Conservation (phyloP, 1,284 basidiomycete species). For the Rhodotorula sp. region DNA sequence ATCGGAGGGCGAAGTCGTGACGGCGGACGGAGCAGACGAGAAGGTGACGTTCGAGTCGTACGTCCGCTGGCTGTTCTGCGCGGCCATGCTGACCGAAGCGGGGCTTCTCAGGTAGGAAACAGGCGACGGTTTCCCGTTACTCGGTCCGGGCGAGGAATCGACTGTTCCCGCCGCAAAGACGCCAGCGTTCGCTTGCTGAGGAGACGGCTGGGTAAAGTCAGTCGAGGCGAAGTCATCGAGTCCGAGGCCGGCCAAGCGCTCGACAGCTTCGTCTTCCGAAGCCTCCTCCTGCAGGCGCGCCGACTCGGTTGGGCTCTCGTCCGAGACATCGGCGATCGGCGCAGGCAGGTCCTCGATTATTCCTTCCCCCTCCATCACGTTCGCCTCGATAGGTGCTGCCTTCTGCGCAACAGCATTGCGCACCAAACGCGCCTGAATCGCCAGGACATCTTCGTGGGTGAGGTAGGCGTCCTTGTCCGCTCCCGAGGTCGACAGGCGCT, state of each 20-base stretch:
- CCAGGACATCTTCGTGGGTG: slow-evolving; percentile 19
- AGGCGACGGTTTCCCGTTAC: neutral
- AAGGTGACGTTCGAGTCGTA: neutral
- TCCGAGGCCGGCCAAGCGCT: slow-evolving; percentile 8
- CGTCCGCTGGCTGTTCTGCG: slow-evolving; percentile 25
- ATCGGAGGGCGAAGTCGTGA: slow-evolving; percentile 26
- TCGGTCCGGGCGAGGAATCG: neutral
- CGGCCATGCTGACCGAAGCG: slow-evolving; percentile 9
- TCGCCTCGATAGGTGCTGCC: neutral
- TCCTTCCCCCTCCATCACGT: too few species aligned
- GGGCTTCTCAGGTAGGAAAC: neutral
- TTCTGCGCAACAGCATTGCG: slow-evolving; percentile 8
- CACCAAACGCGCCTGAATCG: slow-evolving; percentile 34
- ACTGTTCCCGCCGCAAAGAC: neutral
- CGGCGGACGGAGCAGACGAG: slow-evolving; percentile 13
- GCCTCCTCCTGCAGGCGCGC: neutral
- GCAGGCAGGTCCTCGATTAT: too few species aligned
- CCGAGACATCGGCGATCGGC: too few species aligned
- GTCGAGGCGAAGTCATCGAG: neutral
- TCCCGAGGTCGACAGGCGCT: neutral
- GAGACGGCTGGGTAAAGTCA: neutral
- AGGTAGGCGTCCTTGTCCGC: slow-evolving; percentile 8
- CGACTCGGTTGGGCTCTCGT: too few species aligned
- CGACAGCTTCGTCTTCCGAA: neutral
- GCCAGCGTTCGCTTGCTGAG: neutral